Base-by-base conservation (phyloP, 805 yeast species). In the Millerozyma miso region DNA sequence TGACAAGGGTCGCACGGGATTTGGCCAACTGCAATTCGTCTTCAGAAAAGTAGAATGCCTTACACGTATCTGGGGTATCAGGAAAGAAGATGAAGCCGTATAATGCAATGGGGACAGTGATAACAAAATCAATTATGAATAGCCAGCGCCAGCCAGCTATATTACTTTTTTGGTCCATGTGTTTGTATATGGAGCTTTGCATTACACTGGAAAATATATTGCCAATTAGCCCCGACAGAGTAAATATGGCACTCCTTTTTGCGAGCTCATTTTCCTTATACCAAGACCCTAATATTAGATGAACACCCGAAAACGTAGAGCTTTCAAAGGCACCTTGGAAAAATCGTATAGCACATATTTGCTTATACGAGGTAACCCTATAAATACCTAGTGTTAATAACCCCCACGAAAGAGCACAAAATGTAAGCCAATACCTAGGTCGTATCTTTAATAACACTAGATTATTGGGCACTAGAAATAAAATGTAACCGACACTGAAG, bases 61-160 rank as follows among this genome's bases (percentile, higher is more conserved):
- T 47, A 19, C 51, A 46, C 33, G 72, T 67, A n/a, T 71, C 76
- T 8, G 83, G 83, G 23, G 65, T 55, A 52, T 80, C 84, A 10
- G 87, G 87, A 55, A 81, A 78, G 42, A 73, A 73, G 2, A 82
- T 37, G 44, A 74, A 67, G 1, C 87, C 85, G 48, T 74, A 79
- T 3, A 79, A 31, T 3, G 77, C 74, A 42, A 81, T 74, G 1
- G 84, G 84, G 3, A 80, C 52, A 0, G 85, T 79, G 36, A 80
- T 68, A 26, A 77, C 52, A 49, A 78, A 80, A 58, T 81, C 85
- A 47, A 81, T 77, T 36, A 81, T 76, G 53, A 79, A 81, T n/a
- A 80, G 73, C 85, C 85, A 80, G 57, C 81, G 69, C 85, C 85
- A 80, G 5, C 86, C 85, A 3, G 71, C 68, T 13, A 80, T 55